Evolutionary conservation across 2,329 filamentous ascomycete genomes (phyloP), one percentile per base, ranked within the genome.

Genomic region (Cadophora sp.): DNA sequence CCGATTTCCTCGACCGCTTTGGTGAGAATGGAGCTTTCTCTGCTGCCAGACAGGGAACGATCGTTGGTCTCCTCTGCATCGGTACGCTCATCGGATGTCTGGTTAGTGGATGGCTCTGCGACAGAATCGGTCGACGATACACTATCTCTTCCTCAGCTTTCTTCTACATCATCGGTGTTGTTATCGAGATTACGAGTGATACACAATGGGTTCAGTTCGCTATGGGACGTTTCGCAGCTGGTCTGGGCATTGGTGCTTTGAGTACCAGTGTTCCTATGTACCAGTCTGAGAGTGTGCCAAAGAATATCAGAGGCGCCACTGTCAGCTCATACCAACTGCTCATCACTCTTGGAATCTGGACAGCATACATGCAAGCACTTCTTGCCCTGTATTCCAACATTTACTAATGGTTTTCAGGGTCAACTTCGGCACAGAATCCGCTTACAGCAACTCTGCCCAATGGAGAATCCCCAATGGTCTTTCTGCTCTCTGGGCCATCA

Each of bases 221-320:
- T 33, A 77, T 89, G 20, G 89, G 89, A 58, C 83, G 89, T 53
- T 83, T 89, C 71, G 83, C 90, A n/a, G 89, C 87, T 27, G 89
- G 89, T 71, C 76, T 90, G 2, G 88, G 88, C 22, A 87, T 92
- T 56, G 89, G 89, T 33, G 83, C 85, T 22, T 80, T 91, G 0
- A 89, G 86, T 6, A 88, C 90, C 50, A 80, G 87, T 30, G 87
- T 89, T 0, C 87, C 87, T 58, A 88, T 92, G 86, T 91, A 91
- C 72, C 88, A 91, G 75, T 86, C 84, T 18, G 89, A 92, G 77
- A 88, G 84, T 65, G 85, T 86, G 2, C 89, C 89, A 0, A 83
- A 87, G 68, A 84, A 87, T 66, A 85, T 91, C 60, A 85, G 89
- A 72, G 88, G 88, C 73, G 82, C 87, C 7, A 81, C 91, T 47